Evolutionary conservation across 2,329 filamentous ascomycete genomes (phyloP), one percentile per base, ranked within the genome.

Genomic region (Cordyceps fumosorosea): DNA sequence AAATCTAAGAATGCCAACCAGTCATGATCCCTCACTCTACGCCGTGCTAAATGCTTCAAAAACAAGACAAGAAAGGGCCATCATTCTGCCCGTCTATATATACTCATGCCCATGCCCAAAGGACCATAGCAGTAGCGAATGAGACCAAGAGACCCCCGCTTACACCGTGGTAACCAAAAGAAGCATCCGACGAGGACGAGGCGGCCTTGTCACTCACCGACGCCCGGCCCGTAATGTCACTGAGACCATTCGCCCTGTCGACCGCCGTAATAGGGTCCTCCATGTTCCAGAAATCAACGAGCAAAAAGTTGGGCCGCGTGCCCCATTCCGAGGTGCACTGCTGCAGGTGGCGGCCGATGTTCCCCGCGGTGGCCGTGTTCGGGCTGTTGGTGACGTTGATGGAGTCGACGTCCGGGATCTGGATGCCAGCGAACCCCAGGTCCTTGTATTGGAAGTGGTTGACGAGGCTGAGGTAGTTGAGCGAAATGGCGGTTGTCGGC

Each of bases 241-340:
- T 75, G 61, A 86, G 74, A 10, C 76, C 78, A 72, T 93, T 93
- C 69, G 91, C 73, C 52, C 69, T 74, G 74, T 95, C 90, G 2
- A 89, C 87, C 0, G 87, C 86, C 7, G 80, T 78, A 60, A 95
- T 84, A 37, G 89, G 84, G 0, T 88, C 85, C 0, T 88, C 90
- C 63, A 86, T 80, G 71, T 90, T 87, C 73, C 87, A 92, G 73
- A 91, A 93, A 74, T 96, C 90, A 1, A 93, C 89, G 11, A 95
- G 80, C 22, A 91, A 81, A 68, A 91, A 93, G 3, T 81, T 86
- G n/a, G 90, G 89, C 56, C 80, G 77, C 32, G 76, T 74, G n/a
- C 81, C 81, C 78, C 88, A 93, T 64, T 84, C 74, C 3, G 67
- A 69, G 58, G 76, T 74, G 72, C 85, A 93, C 62, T 72, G 72